Conservation (phyloP, 257 asterid species). For the Cinchona pubescens region DNA sequence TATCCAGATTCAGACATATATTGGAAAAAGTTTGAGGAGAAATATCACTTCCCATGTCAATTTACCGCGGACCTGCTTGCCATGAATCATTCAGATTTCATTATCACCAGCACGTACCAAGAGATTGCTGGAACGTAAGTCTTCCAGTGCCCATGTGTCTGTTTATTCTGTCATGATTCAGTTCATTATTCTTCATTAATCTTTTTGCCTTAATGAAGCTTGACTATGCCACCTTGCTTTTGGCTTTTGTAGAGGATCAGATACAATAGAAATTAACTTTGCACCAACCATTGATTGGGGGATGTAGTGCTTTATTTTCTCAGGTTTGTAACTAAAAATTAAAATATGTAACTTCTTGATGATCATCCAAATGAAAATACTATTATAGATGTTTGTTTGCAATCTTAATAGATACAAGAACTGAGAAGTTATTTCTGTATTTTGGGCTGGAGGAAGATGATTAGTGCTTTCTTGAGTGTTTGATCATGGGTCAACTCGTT, state of each 20-base stretch:
- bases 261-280: no score
- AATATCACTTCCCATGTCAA: slow-evolving; percentile 93
- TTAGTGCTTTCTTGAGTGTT: no score
- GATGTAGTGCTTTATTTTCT: no score
- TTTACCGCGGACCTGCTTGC: slow-evolving; percentile 96
- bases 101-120: slow-evolving; percentile 96
- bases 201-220: not conserved
- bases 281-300: no score
- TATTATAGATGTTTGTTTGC: no score
- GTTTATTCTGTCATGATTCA: not conserved
- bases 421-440: no score
- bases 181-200: not conserved
- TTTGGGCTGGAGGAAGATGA: no score
- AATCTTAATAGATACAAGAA: not conserved
- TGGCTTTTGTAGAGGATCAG: no score
- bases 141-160: not conserved
- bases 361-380: no score
- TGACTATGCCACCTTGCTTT: not conserved
- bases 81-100: slow-evolving; percentile 92
- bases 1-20: slow-evolving; percentile 97
- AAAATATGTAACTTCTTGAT: no score
- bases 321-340: no score
- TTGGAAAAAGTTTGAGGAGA: slow-evolving; percentile 84
- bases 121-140: slow-evolving; percentile 99
- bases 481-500: no score